Base-by-base conservation (phyloP, 2,329 filamentous ascomycete species). In the Biscogniauxia marginata region DNA sequence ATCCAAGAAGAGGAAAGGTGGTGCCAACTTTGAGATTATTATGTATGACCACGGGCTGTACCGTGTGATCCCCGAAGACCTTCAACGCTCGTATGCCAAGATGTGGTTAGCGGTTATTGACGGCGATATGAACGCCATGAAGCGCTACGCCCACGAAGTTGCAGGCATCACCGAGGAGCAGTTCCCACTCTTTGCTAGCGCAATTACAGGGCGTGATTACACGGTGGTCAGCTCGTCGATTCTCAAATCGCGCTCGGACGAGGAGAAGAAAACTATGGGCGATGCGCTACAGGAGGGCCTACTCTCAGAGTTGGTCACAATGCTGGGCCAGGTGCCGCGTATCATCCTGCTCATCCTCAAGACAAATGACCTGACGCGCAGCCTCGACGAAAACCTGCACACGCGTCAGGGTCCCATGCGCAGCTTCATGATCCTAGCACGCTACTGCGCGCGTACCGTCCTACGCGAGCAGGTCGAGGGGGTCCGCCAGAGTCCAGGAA, bases 31-130 rank as follows among this genome's bases (percentile, higher is more conserved):
- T 69, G 95, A 99, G 70, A 84, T 99, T 53, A 88, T 99, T 54
- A 82, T 99, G 3, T 99, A 99, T 76, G 95, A 99, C 70, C 95
- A 99, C 72, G 96, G 95, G 2, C 81, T 99, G 2, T 99, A 99
- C 74, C 89, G 96, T 56, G 91, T 96, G 64, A 98, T 98, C 52
- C 90, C 93, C 0, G 78, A 86, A 55, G 76, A 84, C 1, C 75
- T 97, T 23, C 87, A 92, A 52, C 85, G 92, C 21, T 90, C 88
- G 18, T 99, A 99, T 67, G 95, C 95, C 52, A 96, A 97, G 74
- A 89, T 99, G 71, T 99, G 95, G 95, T 85, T 99, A 9, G 93
- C 95, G 4, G 91, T 99, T 21, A 89, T 99, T 52, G 91, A 98
- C 64, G 89, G 89, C 0, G 91, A 99, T 68, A 88, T 96, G 75